Percentiles rank a stretch among this genome's conserved stretches.
Evolutionary conservation across 2,329 filamentous ascomycete species (phyloP).

Genomic region (Penicillium aurantiogriseum): DNA sequence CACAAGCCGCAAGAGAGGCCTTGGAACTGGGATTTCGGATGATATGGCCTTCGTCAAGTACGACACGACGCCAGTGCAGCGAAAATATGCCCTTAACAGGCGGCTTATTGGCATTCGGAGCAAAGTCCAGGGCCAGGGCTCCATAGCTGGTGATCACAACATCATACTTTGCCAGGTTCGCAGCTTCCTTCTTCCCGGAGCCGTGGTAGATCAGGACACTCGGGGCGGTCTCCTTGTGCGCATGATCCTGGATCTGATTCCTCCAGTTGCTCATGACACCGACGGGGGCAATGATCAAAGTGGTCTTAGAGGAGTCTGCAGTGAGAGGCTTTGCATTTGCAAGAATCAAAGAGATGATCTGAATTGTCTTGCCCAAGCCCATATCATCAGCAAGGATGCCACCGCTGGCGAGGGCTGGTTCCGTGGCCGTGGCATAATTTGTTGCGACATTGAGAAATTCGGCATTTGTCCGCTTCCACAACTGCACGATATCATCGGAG

Average conservation of each 20-base stretch:
- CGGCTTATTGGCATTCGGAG: conserved; percentile 47
- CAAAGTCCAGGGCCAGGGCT: conserved; percentile 66
- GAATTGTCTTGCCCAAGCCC: conserved; percentile 86
- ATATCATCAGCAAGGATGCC: conserved; percentile 91
- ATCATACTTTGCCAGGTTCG: conserved; percentile 64
- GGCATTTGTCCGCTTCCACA: conserved; percentile 65
- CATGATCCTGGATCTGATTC: conserved; percentile 72
- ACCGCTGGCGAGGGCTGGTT: conserved; percentile 69
- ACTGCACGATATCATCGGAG: conserved; percentile 65
- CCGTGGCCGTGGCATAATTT: conserved; percentile 58
- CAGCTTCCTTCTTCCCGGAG: conserved; percentile 54
- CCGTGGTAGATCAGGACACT: conserved; percentile 75
- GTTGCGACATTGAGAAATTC: conserved; percentile 69
- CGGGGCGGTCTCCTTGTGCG: conserved; percentile 61
- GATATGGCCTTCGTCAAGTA: conserved; percentile 79
- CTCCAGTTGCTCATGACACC: conserved; percentile 91
- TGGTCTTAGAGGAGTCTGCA: conserved; percentile 56
- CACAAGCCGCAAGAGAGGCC: conserved; percentile 65
- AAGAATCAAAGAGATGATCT: conserved; percentile 77
- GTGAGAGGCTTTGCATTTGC: conserved; percentile 49
- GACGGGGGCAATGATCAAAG: conserved; percentile 77
- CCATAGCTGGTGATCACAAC: conserved; percentile 85
- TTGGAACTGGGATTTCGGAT: conserved; percentile 78
- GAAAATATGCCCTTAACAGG: conserved; percentile 58
- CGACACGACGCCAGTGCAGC: conserved; percentile 71